phyloP scores from a whole-genome alignment of 805 yeast genomes.

The Wickerhamomyces pijperi region DNA sequence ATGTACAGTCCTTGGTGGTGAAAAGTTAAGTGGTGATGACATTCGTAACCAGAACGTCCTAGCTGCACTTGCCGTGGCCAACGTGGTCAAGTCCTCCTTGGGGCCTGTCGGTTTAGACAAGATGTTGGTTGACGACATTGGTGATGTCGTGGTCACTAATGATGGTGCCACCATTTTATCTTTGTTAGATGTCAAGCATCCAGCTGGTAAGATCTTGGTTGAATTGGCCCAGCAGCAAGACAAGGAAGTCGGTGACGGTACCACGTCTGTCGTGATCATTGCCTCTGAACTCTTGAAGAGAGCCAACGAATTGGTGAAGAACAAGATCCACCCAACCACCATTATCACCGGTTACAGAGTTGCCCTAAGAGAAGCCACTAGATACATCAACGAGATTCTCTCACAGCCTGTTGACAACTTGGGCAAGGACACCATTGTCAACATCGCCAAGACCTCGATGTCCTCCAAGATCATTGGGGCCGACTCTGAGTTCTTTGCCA shows the following conservation, averaged over 20 bases:
- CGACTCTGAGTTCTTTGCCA: constrained; percentile 81
- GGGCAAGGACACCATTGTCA: constrained; percentile 73
- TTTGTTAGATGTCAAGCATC: constrained; percentile 92
- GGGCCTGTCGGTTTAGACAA: constrained; percentile 99
- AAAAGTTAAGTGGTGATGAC: constrained; percentile 91
- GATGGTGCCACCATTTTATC: constrained; percentile 96
- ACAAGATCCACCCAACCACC: constrained; percentile 95
- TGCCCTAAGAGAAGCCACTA: constrained; percentile 82
- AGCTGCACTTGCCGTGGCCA: constrained; percentile 98
- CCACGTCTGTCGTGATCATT: constrained; percentile 93
- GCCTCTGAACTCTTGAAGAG: constrained; percentile 87
- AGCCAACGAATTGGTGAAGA: constrained; percentile 88
- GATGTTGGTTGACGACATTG: constrained; percentile 97
- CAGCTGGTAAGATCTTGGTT: constrained; percentile 94
- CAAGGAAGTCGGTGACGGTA: constrained; percentile 97
- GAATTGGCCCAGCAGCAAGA: constrained; percentile 98
- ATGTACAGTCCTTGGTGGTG: constrained; percentile 71
- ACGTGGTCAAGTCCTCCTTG: constrained; percentile 85
- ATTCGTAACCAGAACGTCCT: constrained; percentile 91
- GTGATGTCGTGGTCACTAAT: constrained; percentile 96
- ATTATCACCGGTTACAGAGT: constrained; percentile 93
- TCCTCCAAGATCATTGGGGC: constrained; percentile 92
- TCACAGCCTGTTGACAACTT: constrained; percentile 64
- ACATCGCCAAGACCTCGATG: constrained; percentile 96
- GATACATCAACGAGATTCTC: constrained; percentile 73